Percentiles rank a stretch among this genome's conserved stretches.
phyloP scores from a whole-genome alignment of 306 rosid genomes.

The Malus fusca region DNA sequence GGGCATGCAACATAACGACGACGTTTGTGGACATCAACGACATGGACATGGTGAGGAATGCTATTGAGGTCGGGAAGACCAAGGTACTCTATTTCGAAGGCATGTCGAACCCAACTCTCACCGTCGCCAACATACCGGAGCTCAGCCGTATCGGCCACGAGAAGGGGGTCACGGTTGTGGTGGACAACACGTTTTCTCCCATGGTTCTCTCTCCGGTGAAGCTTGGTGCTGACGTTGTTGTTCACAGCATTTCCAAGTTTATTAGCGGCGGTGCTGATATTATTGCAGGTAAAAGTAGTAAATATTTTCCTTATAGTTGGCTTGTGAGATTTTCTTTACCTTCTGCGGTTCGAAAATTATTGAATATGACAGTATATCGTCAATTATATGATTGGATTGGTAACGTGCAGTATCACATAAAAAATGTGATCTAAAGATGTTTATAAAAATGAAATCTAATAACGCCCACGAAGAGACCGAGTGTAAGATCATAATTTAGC shows the following conservation, averaged over 20 bases:
- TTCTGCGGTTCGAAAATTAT: no score
- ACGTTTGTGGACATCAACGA: conserved; percentile 58
- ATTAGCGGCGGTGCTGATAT: conserved; percentile 97
- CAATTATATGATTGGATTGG: no score
- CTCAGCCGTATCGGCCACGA: conserved; percentile 49
- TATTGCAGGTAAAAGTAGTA: conserved; percentile 64
- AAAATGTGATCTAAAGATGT: not conserved
- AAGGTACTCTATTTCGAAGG: conserved; percentile 68
- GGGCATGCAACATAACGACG: conserved; percentile 52
- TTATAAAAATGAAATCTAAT: no score
- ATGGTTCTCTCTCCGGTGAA: conserved; percentile 75
- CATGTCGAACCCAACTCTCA: conserved; percentile 65
- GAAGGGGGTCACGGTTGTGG: conserved; percentile 74
- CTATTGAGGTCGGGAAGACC: conserved; percentile 56
- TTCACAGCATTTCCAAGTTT: conserved; percentile 88
- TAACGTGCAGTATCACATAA: not conserved
- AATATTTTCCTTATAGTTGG: no score
- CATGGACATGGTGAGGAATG: conserved; percentile 40
- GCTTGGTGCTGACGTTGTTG: conserved; percentile 86
- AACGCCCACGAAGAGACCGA: not conserved
- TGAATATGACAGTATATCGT: no score
- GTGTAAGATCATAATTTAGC: not conserved
- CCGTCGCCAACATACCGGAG: conserved; percentile 70
- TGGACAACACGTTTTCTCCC: conserved; percentile 87
- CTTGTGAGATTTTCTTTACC: no score